Conservation (phyloP, 371 early-diverging fungal species). For the Syncephalastrum contaminatum region DNA sequence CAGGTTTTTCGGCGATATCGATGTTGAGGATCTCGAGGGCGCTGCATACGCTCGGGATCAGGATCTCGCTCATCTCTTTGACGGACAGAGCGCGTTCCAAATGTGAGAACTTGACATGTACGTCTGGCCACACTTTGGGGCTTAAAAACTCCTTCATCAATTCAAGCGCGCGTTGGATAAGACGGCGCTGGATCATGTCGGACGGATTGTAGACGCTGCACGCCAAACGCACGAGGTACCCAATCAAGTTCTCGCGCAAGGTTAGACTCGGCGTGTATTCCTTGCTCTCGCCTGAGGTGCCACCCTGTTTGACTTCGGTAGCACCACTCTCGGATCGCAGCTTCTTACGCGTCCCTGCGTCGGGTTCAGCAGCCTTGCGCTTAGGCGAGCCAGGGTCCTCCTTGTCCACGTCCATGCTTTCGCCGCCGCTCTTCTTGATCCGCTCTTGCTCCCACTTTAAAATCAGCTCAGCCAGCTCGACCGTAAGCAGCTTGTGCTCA, state of each 20-base stretch:
- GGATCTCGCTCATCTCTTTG: slow-evolving; percentile 41
- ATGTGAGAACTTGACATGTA: slow-evolving; percentile 53
- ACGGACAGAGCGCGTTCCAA: slow-evolving; percentile 45
- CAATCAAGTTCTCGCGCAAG: slow-evolving; percentile 66
- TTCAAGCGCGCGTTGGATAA: slow-evolving; percentile 63
- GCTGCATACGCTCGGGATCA: slow-evolving; percentile 53
- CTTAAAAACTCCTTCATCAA: slow-evolving; percentile 62
- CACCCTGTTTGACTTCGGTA: background rate
- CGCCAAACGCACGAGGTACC: slow-evolving; percentile 73
- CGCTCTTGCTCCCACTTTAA: slow-evolving; percentile 84
- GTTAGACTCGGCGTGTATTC: slow-evolving; percentile 55
- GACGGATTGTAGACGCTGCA: slow-evolving; percentile 61
- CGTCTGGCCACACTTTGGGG: slow-evolving; percentile 62
- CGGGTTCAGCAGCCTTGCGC: slow-evolving; percentile 18
- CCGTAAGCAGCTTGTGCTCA: slow-evolving; percentile 84
- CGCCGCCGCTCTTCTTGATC: slow-evolving; percentile 17
- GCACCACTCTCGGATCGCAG: slow-evolving; percentile 9
- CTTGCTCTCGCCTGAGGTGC: slow-evolving; percentile 11
- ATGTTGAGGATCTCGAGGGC: slow-evolving; percentile 71
- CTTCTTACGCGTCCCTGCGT: slow-evolving; percentile 13
- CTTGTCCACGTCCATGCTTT: slow-evolving; percentile 17
- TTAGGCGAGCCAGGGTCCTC: slow-evolving; percentile 16
- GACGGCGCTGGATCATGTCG: slow-evolving; percentile 42
- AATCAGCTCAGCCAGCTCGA: slow-evolving; percentile 90
- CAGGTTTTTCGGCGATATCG: slow-evolving; percentile 58